phyloP scores from a whole-genome alignment of 495 filamentous ascomycete species.

The Penicillium arizonense region DNA sequence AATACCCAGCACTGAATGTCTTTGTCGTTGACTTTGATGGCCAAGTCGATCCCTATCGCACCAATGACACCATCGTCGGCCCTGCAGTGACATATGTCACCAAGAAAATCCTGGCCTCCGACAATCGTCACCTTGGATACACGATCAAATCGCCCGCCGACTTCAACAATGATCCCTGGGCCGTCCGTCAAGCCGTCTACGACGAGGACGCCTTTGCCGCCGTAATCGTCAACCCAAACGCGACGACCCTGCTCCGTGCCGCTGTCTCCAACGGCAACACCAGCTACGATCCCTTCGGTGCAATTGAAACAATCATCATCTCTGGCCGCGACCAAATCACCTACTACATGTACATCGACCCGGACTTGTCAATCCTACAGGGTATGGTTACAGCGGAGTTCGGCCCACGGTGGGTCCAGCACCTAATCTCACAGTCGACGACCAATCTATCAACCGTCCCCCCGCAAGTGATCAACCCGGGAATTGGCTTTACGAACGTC shows the following conservation, averaged over 20 bases:
- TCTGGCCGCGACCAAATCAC: constrained; percentile 59
- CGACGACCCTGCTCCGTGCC: constrained; percentile 56
- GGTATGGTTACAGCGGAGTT: constrained; percentile 46
- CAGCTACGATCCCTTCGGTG: constrained; percentile 62
- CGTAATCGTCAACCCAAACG: constrained; percentile 64
- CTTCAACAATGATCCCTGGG: constrained; percentile 58
- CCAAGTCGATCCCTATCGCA: constrained; percentile 49
- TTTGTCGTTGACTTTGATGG: constrained; percentile 67
- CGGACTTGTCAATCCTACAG: constrained; percentile 46
- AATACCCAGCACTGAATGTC: constrained; percentile 48
- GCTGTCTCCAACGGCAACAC: constrained; percentile 57
- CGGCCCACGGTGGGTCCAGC: constrained; percentile 49
- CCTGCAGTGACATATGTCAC: constrained; percentile 49
- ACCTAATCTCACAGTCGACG: constrained; percentile 30
- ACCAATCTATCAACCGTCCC: constrained; percentile 27
- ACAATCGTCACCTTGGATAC: constrained; percentile 46
- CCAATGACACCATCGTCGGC: constrained; percentile 52
- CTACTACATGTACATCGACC: constrained; percentile 51
- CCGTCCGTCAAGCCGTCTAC: constrained; percentile 60
- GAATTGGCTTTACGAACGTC: constrained; percentile 57
- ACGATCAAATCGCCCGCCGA: constrained; percentile 45
- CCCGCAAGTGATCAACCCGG: constrained; percentile 63
- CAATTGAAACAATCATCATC: constrained; percentile 58
- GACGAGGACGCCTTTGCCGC: constrained; percentile 63
- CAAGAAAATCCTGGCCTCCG: constrained; percentile 31